phyloP scores from a whole-genome alignment of 1,139 yeast genomes.

The Geotrichum phurueaensis region DNA sequence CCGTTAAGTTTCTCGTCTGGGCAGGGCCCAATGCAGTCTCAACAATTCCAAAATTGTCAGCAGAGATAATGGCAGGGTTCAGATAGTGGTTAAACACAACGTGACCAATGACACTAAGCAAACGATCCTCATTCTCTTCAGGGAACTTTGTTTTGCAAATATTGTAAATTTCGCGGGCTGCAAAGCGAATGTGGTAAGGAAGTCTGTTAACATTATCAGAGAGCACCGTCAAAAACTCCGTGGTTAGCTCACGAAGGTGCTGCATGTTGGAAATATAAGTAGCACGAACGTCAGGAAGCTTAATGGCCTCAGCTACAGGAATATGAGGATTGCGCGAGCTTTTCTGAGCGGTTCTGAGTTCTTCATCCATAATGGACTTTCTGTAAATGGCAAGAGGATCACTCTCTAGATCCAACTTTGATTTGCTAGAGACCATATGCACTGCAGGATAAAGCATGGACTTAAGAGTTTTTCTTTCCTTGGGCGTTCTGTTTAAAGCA shows the following conservation, averaged over 20 bases:
- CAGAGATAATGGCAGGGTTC: slow-evolving; percentile 58
- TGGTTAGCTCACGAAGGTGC: slow-evolving; percentile 62
- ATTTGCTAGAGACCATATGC: slow-evolving; percentile 47
- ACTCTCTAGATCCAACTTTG: slow-evolving; percentile 64
- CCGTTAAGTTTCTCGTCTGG: slow-evolving; percentile 50
- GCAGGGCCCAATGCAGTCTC: slow-evolving; percentile 33
- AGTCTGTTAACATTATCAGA: slow-evolving; percentile 41
- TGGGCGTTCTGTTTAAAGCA: slow-evolving; percentile 52
- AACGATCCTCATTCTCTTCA: slow-evolving; percentile 42
- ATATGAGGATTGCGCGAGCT: slow-evolving; percentile 44
- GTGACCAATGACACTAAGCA: slow-evolving; percentile 63
- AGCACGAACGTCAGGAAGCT: slow-evolving; percentile 62
- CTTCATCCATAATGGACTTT: slow-evolving; percentile 44
- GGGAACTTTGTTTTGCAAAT: slow-evolving; percentile 45
- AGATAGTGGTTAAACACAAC: slow-evolving; percentile 59
- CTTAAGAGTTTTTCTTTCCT: slow-evolving; percentile 53
- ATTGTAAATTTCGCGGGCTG: slow-evolving; percentile 39
- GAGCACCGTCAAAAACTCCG: slow-evolving; percentile 50
- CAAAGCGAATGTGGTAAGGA: slow-evolving; percentile 60
- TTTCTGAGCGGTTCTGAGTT: slow-evolving; percentile 38
- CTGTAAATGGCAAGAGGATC: slow-evolving; percentile 63
- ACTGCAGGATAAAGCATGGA: slow-evolving; percentile 50
- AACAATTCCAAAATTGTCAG: slow-evolving; percentile 60
- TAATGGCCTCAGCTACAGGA: slow-evolving; percentile 66
- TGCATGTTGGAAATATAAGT: slow-evolving; percentile 71